Base-by-base conservation (phyloP, 805 yeast species). In the Candida odintsovae region DNA sequence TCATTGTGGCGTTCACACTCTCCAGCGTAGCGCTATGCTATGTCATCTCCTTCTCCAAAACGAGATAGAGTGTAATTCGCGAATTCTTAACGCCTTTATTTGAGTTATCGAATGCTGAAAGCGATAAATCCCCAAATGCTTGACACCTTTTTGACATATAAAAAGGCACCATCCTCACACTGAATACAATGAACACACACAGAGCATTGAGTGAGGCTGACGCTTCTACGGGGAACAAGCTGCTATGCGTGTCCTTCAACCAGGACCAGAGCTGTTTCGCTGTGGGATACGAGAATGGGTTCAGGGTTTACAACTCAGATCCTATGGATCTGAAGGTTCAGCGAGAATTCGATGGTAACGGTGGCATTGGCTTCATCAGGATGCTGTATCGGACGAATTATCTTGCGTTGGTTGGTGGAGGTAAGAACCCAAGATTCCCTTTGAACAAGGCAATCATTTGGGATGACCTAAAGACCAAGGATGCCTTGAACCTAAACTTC, bases 311-410 rank as follows among this genome's bases (percentile, higher is more conserved):
- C 71, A 86, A 85, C 59, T 77, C 95, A 3, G 90, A 88, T 60
- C 98, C 99, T 4, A 73, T 90, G 69, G 94, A 85, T 49, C 65
- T 80, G 49, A 70, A 90, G 51, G 90, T 85, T 46, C 73, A 77
- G 55, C 70, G 90, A 48, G 74, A 70, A 21, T 77, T 80, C 54
- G 66, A 51, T 9, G 59, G 53, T 43, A 58, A 50, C 22, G 50
- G 54, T 6, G 97, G 97, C 0, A 81, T 90, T 22, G 95, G 94
- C 2, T 69, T 74, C 29, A 79, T 86, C 2, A 71, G 83, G 40
- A 88, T 92, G 96, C 80, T 92, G 6, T 86, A 89, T 62, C 76
- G 97, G 38, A 90, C 97, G 0, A 92, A 92, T 66, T 90, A 90
- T 61, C 73, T 92, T 44, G 96, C 92, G 1, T 67, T 94, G 38